Evolutionary conservation across 371 early-diverging fungal species (phyloP), one percentile per base, ranked within the genome.

Genomic region (Mortierella sp.): DNA sequence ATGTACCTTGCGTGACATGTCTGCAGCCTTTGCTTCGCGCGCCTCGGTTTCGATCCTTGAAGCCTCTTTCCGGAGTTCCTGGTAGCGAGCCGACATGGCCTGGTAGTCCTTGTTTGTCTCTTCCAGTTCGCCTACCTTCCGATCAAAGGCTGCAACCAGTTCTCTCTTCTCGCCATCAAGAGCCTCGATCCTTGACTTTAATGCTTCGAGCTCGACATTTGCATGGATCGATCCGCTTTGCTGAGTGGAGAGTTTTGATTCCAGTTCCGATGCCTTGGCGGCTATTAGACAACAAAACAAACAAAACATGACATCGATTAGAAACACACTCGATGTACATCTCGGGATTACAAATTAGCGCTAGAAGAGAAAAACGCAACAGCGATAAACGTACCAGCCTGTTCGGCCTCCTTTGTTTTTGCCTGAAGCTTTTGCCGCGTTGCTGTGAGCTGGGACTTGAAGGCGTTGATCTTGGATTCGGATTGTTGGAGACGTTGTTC

Each of bases 381-480:
- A 21, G 1, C 3, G 28, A 59, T 57, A 13, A 69, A 50, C 9
- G 44, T 48, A 86, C 86, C 82, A 59, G 80, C 69, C 73, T 81
- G 72, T 74, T 89, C 24, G 48, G 82, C 72, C 64, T 81, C 74
- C 76, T 82, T 71, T 76, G 75, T 67, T 79, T 85, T 77, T 79
- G 82, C 37, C 76, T 74, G 76, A 5, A 91, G 80, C 70, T 91
- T 88, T 51, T 88, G 88, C 34, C 88, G 81, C 48, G 81, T 81
- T 3, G 76, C 73, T 24, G 82, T 75, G 28, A 90, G 71, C 69
- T 86, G 87, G 31, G 77, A 44, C 54, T 86, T 87, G 71, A 80
- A 74, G 26, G 50, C 72, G 46, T 82, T 86, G 26, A 74, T 53
- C 67, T 77, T 86, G 61, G 82, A 54, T 51, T 88, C 88, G 11